Evolutionary conservation across 2,329 filamentous ascomycete species (phyloP).

Genomic region (Cryphonectria naterciae): DNA sequence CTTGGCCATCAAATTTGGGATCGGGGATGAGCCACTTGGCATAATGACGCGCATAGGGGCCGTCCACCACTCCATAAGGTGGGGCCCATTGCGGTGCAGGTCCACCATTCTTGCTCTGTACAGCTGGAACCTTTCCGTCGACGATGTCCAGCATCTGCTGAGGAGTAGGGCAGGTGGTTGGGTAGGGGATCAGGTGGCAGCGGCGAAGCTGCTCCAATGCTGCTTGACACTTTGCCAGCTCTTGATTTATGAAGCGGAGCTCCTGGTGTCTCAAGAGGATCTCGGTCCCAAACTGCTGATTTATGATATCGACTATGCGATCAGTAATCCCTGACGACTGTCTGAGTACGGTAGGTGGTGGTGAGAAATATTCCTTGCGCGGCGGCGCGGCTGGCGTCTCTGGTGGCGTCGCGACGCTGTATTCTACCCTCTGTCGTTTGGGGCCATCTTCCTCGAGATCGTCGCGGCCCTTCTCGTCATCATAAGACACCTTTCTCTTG

Average conservation of each 20-base stretch:
- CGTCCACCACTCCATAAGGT: constrained; percentile 88
- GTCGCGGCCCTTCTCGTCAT: constrained; percentile 36
- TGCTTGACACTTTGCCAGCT: constrained; percentile 92
- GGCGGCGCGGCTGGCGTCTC: constrained; percentile 31
- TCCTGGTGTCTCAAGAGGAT: constrained; percentile 95
- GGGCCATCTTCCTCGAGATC: constrained; percentile 35
- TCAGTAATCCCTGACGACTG: constrained; percentile 49
- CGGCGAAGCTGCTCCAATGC: constrained; percentile 92
- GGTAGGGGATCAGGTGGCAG: constrained; percentile 90
- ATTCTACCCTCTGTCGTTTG: constrained; percentile 50
- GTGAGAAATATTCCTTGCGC: constrained; percentile 31
- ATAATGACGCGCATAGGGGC: constrained; percentile 93
- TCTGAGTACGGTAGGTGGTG: constrained; percentile 48
- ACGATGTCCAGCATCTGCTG: constrained; percentile 72
- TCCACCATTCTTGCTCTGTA: constrained; percentile 65
- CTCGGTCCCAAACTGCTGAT: constrained; percentile 87
- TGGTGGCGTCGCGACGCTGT: constrained; percentile 36
- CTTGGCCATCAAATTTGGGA: constrained; percentile 76
- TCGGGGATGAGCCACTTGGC: constrained; percentile 94
- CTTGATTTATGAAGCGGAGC: constrained; percentile 90
- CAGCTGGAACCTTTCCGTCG: constrained; percentile 72
- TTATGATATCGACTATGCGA: constrained; percentile 52
- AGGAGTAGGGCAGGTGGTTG: constrained; percentile 69
- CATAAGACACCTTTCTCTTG: constrained; percentile 46
- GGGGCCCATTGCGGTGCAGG: constrained; percentile 76